Evolutionary conservation across 2,329 filamentous ascomycete genomes (phyloP), one percentile per base, ranked within the genome.

Genomic region (Dryadomyces sulphureus): DNA sequence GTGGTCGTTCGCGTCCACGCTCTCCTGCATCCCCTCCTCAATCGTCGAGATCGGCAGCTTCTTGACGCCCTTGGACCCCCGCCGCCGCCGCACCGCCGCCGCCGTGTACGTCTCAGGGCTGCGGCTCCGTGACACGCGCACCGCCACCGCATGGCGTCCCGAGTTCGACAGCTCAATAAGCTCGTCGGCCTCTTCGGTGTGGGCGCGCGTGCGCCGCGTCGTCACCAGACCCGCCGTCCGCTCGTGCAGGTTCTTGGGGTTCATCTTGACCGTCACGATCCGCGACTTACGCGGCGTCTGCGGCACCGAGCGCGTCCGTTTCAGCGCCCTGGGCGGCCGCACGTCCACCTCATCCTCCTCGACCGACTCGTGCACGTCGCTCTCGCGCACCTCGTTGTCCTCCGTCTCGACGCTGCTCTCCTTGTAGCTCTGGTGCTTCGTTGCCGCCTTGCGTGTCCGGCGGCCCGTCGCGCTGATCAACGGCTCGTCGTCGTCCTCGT

Each of bases 131-230:
- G 69, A 68, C 17, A 63, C 63, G 35, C 71, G 65, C 25, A 68
- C 61, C 2, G 65, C 57, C 36, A 66, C 65, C 19, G 67, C 69
- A 51, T 81, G 76, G 47, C 66, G 69, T n/a, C 77, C 77, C 7
- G 77, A 80, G 53, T 67, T 73, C 6, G 76, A 73, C 14, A 81
- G 62, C 54, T 79, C 74, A 5, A 78, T 58, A 7, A 78, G 66
- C 38, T 77, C 72, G 25, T 72, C 69, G 0, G 65, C 64, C 41
- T 77, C 73, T 39, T 70, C 73, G 4, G 73, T 75, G 46, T 62
- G 67, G 16, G 70, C 72, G 27, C 75, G 63, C 11, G 75, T 77
- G 53, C 47, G 64, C 30, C 73, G 65, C 5, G 48, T 45, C 1
- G 54, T 27, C 48, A 55, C 21, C 52, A 53, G 4, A 50, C 34